Evolutionary conservation across 2,329 filamentous ascomycete species (phyloP).

Genomic region (Pseudodiploospora longispora): DNA sequence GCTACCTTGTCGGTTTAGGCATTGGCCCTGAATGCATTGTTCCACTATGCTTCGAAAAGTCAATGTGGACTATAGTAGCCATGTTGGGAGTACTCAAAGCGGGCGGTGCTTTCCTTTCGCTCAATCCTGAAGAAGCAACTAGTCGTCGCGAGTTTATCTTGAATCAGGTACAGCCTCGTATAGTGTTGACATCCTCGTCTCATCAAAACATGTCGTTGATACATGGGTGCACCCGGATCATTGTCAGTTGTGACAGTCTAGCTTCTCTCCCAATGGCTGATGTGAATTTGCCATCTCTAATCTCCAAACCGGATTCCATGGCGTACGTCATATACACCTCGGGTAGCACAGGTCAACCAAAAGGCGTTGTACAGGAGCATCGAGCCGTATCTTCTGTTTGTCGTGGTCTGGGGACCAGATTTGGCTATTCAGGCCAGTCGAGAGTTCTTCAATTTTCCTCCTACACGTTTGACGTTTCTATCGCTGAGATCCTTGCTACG

Average conservation of each 20-base stretch:
- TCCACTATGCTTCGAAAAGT: slow-evolving; percentile 14
- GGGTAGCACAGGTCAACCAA: slow-evolving; percentile 6
- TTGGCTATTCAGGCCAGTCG: slow-evolving; percentile 1
- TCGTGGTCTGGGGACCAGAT: background rate
- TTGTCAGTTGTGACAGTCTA: too few relatives aligned
- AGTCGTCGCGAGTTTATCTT: too few relatives aligned
- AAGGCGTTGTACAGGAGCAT: slow-evolving; percentile 4
- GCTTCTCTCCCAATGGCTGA: too few relatives aligned
- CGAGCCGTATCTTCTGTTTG: background rate
- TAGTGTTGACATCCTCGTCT: too few relatives aligned
- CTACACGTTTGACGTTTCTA: slow-evolving; percentile 3
- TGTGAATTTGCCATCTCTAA: too few relatives aligned
- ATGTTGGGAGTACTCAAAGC: slow-evolving; percentile 14
- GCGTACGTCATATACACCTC: slow-evolving; percentile 5
- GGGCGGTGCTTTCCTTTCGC: slow-evolving; percentile 10
- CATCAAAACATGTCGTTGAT: too few relatives aligned
- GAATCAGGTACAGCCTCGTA: too few relatives aligned
- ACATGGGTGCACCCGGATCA: too few relatives aligned
- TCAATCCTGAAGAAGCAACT: background rate
- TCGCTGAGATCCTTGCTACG: slow-evolving; percentile 3
- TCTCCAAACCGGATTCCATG: too few relatives aligned
- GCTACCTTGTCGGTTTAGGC: slow-evolving; percentile 2
- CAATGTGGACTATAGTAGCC: slow-evolving; percentile 8
- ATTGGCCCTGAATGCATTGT: slow-evolving; percentile 1
- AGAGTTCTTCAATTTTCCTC: slow-evolving; percentile 5